phyloP scores from a whole-genome alignment of 139 green algal species.

The Eudorina sp. region DNA sequence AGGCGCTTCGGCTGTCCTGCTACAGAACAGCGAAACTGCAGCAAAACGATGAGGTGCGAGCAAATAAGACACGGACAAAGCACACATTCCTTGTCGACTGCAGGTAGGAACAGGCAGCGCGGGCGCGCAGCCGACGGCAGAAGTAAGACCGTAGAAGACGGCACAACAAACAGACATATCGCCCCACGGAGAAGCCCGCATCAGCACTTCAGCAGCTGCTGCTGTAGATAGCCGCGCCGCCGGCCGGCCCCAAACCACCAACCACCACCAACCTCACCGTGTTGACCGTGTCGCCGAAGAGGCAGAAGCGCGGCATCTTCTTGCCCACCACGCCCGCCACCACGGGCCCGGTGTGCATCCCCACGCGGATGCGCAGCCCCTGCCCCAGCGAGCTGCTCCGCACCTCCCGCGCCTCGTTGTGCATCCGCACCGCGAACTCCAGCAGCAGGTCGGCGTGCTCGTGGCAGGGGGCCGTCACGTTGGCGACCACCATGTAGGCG shows the following conservation, averaged over 20 bases:
- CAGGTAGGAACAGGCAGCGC: too few species aligned
- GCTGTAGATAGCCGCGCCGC: too few species aligned
- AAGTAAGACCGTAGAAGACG: too few species aligned
- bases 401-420: not conserved
- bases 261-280: not conserved
- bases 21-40: too few species aligned
- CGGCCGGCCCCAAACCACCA: not conserved
- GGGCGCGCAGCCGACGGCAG: too few species aligned
- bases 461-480: not conserved
- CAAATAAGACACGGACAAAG: too few species aligned
- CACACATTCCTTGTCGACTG: too few species aligned
- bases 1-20: too few species aligned
- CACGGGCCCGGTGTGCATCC: conserved; percentile 42
- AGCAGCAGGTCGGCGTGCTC: conserved; percentile 22
- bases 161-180: too few species aligned
- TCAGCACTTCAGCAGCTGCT: too few species aligned
- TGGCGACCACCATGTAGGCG: conserved; percentile 22
- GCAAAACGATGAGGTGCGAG: too few species aligned
- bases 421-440: conserved; percentile 37
- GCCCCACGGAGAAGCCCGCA: too few species aligned
- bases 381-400: conserved; percentile 24
- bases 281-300: conserved; percentile 57
- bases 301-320: conserved; percentile 56
- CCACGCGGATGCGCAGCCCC: conserved; percentile 37
- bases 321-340: conserved; percentile 58